phyloP scores from a whole-genome alignment of 257 asterid genomes.

The Solanum etuberosum region DNA sequence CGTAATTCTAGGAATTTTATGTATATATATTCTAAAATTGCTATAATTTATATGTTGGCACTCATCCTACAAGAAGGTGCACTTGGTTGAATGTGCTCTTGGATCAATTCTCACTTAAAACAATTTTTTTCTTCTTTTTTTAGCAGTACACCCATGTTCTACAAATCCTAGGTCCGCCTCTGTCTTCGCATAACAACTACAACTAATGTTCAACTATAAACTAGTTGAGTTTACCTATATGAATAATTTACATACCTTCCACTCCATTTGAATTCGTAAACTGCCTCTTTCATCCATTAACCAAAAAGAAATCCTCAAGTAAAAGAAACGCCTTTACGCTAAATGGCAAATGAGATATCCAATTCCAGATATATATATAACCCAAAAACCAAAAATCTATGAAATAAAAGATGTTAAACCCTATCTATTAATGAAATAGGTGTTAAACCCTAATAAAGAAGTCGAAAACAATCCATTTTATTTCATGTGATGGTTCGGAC shows the following conservation, averaged over 20 bases:
- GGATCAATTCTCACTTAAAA: neutral
- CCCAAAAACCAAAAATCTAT: neutral
- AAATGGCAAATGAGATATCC: too few species aligned
- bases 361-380: neutral
- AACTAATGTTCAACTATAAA: neutral
- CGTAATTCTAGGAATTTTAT: too few species aligned
- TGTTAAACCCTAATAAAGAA: neutral
- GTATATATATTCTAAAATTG: too few species aligned
- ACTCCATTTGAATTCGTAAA: neutral
- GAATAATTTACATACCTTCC: neutral
- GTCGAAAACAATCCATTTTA: neutral
- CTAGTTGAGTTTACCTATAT: neutral
- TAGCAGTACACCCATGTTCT: neutral
- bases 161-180: neutral
- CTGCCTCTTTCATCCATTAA: neutral
- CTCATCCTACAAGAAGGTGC: neutral
- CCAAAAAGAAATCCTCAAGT: neutral
- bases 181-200: neutral
- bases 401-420: neutral
- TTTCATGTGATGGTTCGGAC: neutral
- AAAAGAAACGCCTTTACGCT: neutral
- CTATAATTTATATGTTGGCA: neutral
- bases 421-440: neutral
- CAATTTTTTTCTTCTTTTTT: too few species aligned
- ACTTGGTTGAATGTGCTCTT: neutral